Conservation (phyloP, 2,329 filamentous ascomycete species). For the Clarireedia hainanense region DNA sequence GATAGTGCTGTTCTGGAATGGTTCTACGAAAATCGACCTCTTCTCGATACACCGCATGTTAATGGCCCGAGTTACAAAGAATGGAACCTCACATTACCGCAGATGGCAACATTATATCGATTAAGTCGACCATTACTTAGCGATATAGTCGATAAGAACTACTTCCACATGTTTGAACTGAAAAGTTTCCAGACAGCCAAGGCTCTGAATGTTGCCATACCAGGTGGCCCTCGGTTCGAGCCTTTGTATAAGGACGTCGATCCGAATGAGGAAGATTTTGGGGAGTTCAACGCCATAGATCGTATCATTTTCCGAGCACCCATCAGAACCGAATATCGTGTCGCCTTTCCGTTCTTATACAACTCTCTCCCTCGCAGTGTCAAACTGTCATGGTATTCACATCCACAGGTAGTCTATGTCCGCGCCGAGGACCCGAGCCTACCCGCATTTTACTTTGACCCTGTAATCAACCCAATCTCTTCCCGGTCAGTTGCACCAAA, state of each 20-base stretch:
- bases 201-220: conserved; percentile 91
- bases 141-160: conserved; percentile 91
- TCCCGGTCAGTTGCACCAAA: conserved; percentile 89
- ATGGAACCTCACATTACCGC: conserved; percentile 87
- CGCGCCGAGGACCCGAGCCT: conserved; percentile 80
- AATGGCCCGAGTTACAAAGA: conserved; percentile 95
- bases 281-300: conserved; percentile 98
- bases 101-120: conserved; percentile 94
- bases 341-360: conserved; percentile 91
- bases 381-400: conserved; percentile 85
- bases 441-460: conserved; percentile 95
- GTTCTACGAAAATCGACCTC: conserved; percentile 92
- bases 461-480: conserved; percentile 95
- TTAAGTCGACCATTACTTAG: conserved; percentile 85
- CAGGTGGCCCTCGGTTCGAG: conserved; percentile 94
- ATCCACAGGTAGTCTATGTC: conserved; percentile 88
- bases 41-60: conserved; percentile 86
- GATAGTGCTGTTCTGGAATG: conserved; percentile 88
- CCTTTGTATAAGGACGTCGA: conserved; percentile 98
- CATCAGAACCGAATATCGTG: conserved; percentile 90
- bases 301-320: conserved; percentile 96
- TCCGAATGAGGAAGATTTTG: conserved; percentile 97
- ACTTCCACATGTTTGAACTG: conserved; percentile 94
- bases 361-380: conserved; percentile 95
- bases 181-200: conserved; percentile 95